Percentiles rank a stretch among this genome's conserved stretches.
phyloP scores from a whole-genome alignment of 805 yeast species.

The Kodamaea neixiangensis region DNA sequence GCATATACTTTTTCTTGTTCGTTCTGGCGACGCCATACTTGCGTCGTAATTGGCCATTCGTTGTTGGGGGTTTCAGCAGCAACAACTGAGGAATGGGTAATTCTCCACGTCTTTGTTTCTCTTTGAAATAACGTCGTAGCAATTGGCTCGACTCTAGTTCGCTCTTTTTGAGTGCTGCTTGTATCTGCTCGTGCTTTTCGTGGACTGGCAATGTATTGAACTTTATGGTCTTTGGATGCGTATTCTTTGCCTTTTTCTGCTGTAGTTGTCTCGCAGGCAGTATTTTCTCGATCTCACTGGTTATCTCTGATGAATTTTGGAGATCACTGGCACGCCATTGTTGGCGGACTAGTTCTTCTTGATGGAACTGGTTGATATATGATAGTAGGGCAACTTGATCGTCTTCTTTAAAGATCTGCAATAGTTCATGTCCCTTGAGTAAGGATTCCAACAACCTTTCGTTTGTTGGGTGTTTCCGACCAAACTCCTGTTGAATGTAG shows the following conservation, averaged over 20 bases:
- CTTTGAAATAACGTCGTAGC: slow-evolving; percentile 30
- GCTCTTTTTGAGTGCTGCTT: slow-evolving; percentile 14
- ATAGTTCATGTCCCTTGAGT: slow-evolving; percentile 2
- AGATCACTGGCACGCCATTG: slow-evolving; percentile 19
- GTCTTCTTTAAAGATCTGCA: neutral
- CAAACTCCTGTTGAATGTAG: slow-evolving; percentile 1
- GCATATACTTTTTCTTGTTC: slow-evolving; percentile 14
- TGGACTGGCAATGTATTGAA: slow-evolving; percentile 9
- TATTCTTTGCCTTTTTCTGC: slow-evolving; percentile 7
- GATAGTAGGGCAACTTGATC: neutral
- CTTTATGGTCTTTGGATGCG: slow-evolving; percentile 1
- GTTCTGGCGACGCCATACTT: slow-evolving; percentile 25
- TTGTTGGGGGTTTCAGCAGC: slow-evolving; percentile 14
- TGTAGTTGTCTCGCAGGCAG: slow-evolving; percentile 5
- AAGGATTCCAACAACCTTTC: slow-evolving; percentile 2
- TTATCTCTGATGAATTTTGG: slow-evolving; percentile 10
- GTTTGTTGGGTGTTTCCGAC: neutral
- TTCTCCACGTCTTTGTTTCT: slow-evolving; percentile 24
- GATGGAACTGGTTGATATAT: slow-evolving; percentile 4
- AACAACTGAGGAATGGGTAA: slow-evolving; percentile 36
- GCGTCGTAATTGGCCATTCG: slow-evolving; percentile 4
- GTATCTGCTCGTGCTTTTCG: slow-evolving; percentile 17
- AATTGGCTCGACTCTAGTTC: slow-evolving; percentile 19
- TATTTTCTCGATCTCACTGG: slow-evolving; percentile 14
- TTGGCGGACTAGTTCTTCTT: slow-evolving; percentile 10